Conservation (phyloP, 2,329 filamentous ascomycete genomes). For the Colletotrichum paranaense region DNA sequence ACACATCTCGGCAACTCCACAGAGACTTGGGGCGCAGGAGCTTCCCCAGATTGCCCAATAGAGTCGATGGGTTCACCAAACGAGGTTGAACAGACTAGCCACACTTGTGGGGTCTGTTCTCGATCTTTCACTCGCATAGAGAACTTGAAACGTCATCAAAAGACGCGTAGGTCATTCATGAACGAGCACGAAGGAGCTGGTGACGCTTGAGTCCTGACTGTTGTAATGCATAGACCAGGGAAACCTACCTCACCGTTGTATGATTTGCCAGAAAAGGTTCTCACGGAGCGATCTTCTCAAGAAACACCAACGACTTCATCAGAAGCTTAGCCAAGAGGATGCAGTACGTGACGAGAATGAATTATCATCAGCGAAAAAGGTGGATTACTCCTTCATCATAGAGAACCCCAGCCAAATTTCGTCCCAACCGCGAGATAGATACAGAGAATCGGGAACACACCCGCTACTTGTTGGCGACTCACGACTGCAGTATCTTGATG, state of each 20-base stretch:
- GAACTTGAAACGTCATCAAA: slow-evolving; percentile 26
- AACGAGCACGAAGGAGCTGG: neutral
- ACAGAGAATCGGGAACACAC: too few species aligned
- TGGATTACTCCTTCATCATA: neutral
- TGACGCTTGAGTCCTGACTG: too few species aligned
- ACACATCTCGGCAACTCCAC: neutral
- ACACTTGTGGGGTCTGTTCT: neutral
- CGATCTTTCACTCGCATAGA: slow-evolving; percentile 14
- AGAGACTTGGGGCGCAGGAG: neutral
- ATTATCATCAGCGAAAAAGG: neutral
- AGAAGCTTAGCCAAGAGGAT: neutral
- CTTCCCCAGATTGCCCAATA: neutral
- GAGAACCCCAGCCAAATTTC: neutral
- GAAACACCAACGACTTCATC: slow-evolving; percentile 18
- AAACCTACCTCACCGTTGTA: slow-evolving; percentile 7
- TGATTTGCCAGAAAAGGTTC: slow-evolving; percentile 1
- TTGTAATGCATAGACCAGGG: neutral
- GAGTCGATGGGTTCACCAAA: neutral
- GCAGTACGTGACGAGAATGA: neutral
- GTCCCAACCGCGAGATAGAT: neutral
- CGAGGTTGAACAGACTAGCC: neutral
- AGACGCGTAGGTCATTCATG: slow-evolving; percentile 9
- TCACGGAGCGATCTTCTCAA: slow-evolving; percentile 16
- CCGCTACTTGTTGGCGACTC: too few species aligned
- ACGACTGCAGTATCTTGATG: too few species aligned